Evolutionary conservation across 2,329 filamentous ascomycete species (phyloP), one percentile per base, ranked within the genome.

Genomic region (Penicillium sclerotigenum): DNA sequence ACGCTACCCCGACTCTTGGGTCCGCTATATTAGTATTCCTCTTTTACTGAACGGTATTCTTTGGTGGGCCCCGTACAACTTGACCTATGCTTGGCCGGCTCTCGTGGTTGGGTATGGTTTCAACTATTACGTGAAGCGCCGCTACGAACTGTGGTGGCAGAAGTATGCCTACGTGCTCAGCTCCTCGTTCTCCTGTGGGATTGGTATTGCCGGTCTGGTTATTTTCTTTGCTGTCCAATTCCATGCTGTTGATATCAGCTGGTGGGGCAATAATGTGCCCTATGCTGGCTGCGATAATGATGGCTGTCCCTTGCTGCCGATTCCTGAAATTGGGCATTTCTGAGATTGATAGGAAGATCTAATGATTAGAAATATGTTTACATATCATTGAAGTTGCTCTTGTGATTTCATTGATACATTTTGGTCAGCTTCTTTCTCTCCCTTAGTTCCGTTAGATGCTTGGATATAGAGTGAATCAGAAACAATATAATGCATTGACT

Each of bases 81-180:
- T 83, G 67, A 73, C 72, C 13, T 83, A 81, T 61, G 65, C 76
- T 36, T 78, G 75, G 73, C 78, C 77, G 3, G 73, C 76, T 29
- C 75, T 82, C 2, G 78, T 77, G 3, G 71, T 82, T 14, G 79
- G 76, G 5, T 79, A 71, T 67, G 58, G 78, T 33, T 79, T 77
- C 5, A 81, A 79, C 77, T 68, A 81, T 26, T 82, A 75, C 62
- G 64, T 80, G 57, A 78, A 76, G 61, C 66, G 66, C 22, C 72
- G 78, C 11, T 78, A 76, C 61, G 71, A 80, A 26, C 74, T 67
- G 3, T 76, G 81, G 59, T 83, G 81, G 79, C 75, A 77, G 54
- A 81, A 81, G 72, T 83, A 83, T 69, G 81, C 81, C 63, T 82
- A 81, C 63, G 79, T 82, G 41, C 72, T 81, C 24, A 81, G 80